Base-by-base conservation (phyloP, 768 basidiomycete genomes). In the Collybia sp. region DNA sequence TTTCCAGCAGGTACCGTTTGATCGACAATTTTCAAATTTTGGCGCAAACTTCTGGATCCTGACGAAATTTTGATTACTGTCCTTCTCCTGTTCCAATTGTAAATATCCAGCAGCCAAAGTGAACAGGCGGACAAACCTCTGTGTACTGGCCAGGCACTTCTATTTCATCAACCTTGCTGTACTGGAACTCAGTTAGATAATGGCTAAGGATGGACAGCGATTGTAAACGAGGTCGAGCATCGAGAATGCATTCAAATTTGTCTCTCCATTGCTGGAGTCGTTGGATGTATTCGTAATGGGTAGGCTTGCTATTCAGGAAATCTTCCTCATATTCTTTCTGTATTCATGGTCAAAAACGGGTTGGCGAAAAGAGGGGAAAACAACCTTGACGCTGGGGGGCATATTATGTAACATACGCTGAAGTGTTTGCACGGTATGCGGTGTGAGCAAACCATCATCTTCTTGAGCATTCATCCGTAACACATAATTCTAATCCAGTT, bases 101-200 rank as follows among this genome's bases (percentile, higher is more conserved):
- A 39, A 30, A 19, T n/a, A 32, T 40, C 30, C 25, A 19, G 37
- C n/a, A 40, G 18, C 25, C 41, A 30, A 30, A 12, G 1, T 47
- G 11, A 18, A 11, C 39, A 25, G 8, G 36, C 37, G 6, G n/a
- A 50, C 58, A 17, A n/a, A 89, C 93, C 79, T 97, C 91, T 0
- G 93, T 88, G 61, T 99, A 99, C 64, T 99, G 96, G 6, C 96
- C 96, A n/a, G 94, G 94, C 42, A 99, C 82, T 59, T 99, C 94
- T 33, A 99, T 90, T 52, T 99, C 95, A 52, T 98, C 96, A 42
- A 95, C 93, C 62, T 93, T 96, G 58, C 83, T 85, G 64, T 97
- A 93, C 55, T 98, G 95, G 73, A 98, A 99, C 64, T 98, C 96
- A 6, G 91, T 88, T 56, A 99, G 72, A 66, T 93, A 96, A 65